Evolutionary conservation across 352 stramenopile genomes (phyloP).

Genomic region (Phytophthora idaei): DNA sequence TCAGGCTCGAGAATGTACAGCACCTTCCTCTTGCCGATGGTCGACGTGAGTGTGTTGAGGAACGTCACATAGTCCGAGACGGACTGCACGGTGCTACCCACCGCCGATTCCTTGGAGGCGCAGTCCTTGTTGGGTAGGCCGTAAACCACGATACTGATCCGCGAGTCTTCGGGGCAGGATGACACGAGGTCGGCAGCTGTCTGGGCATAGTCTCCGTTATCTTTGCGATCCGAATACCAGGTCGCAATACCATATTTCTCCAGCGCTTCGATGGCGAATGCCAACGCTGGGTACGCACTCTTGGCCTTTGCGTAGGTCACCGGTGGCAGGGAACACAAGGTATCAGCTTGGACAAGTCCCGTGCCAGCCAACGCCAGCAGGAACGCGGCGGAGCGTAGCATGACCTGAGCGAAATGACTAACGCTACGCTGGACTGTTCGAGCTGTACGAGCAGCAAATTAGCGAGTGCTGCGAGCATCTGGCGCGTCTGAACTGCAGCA

Average conservation of each 20-base stretch:
- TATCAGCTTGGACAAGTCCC: slow-evolving; percentile 35
- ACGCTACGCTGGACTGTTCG: slow-evolving; percentile 6
- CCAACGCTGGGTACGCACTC: slow-evolving; percentile 43
- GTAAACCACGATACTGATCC: slow-evolving; percentile 71
- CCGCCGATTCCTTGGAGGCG: slow-evolving; percentile 51
- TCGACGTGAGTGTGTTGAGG: slow-evolving; percentile 46
- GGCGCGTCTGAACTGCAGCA: slow-evolving; percentile 8
- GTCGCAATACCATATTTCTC: slow-evolving; percentile 63
- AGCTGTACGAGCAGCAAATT: slow-evolving; percentile 28
- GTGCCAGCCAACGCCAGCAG: slow-evolving; percentile 8
- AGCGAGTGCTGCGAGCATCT: slow-evolving; percentile 18
- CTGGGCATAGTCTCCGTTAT: slow-evolving; percentile 44
- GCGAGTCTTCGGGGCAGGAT: slow-evolving; percentile 42
- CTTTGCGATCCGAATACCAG: slow-evolving; percentile 67
- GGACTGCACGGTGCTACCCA: slow-evolving; percentile 43
- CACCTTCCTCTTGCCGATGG: slow-evolving; percentile 61
- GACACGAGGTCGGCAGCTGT: slow-evolving; percentile 40
- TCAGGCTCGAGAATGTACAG: slow-evolving; percentile 77
- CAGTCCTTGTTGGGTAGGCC: slow-evolving; percentile 82
- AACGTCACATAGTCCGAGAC: slow-evolving; percentile 54
- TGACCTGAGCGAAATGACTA: slow-evolving; percentile 8
- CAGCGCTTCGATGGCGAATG: slow-evolving; percentile 54
- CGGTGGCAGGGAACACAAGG: slow-evolving; percentile 57
- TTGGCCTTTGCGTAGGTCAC: slow-evolving; percentile 54
- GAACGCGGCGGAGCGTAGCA: slow-evolving; percentile 25